Conservation (phyloP, 1,139 yeast species). For the Wickerhamomyces sp. region DNA sequence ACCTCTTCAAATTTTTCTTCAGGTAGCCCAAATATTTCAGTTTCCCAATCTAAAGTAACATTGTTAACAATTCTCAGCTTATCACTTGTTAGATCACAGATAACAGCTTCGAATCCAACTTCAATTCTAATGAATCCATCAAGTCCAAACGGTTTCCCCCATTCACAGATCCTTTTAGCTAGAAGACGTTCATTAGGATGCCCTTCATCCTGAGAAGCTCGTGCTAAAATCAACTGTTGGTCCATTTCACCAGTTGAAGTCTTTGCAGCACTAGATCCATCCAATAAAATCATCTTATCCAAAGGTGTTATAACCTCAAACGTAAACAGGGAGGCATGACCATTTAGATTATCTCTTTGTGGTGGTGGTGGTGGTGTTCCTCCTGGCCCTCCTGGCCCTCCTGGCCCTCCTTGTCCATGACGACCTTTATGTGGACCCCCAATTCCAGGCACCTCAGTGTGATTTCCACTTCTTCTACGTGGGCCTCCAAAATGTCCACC, state of each 20-base stretch:
- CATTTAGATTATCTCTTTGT: conserved; percentile 2
- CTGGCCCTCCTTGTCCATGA: conserved; percentile 1
- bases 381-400: conserved; percentile 1
- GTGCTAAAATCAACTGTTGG: conserved; percentile 36
- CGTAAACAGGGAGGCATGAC: conserved; percentile 31
- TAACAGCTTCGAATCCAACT: conserved; percentile 49
- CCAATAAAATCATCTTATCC: conserved; percentile 42
- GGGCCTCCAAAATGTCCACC: conserved; percentile 17
- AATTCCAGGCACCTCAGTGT: conserved; percentile 1
- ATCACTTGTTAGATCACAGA: conserved; percentile 45
- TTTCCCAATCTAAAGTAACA: conserved; percentile 32
- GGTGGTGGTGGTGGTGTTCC: background rate
- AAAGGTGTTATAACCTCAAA: conserved; percentile 42
- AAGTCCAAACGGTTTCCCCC: conserved; percentile 35
- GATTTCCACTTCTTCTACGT: conserved; percentile 4
- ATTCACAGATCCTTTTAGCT: conserved; percentile 43
- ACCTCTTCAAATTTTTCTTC: conserved; percentile 22
- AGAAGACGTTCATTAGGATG: conserved; percentile 36
- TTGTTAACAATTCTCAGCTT: conserved; percentile 41
- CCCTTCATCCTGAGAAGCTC: conserved; percentile 23
- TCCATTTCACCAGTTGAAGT: conserved; percentile 49
- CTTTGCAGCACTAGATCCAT: conserved; percentile 61
- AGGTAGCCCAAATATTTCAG: conserved; percentile 33
- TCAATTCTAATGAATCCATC: conserved; percentile 53
- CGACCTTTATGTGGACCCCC: background rate